Evolutionary conservation across 2,329 filamentous ascomycete genomes (phyloP), one percentile per base, ranked within the genome.

Genomic region (Tetracladium maxilliforme): DNA sequence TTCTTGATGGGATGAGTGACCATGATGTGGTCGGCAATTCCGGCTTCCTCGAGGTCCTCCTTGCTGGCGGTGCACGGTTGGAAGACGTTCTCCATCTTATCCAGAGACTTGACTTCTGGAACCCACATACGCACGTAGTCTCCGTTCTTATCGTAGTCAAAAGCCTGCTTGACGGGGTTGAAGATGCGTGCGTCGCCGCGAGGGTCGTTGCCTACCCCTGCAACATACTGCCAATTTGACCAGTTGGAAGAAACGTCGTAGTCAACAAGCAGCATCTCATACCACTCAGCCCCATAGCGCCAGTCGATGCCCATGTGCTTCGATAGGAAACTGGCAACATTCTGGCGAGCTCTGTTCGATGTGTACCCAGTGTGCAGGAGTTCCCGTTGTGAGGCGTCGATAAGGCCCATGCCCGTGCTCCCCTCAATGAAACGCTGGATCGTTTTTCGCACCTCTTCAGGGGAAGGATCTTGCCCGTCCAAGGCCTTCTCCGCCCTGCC

Each of bases 151-250:
- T 87, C 80, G 40, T 87, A 86, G 34, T 84, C 77, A 21, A 79
- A 67, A 0, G 71, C 75, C 44, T 87, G 80, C 45, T 86, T 86
- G 24, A 87, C 70, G 0, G 79, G 78, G 39, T 87, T 87, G 57
- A 86, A 86, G 10, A 79, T 66, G n/a, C 80, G 58, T 1, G 67
- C 66, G 35, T 77, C 67, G 6, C 72, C 70, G 13, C 78, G 56
- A 0, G 79, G 80, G 36, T 87, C 79, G 34, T 84, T 86, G 6
- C 81, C 80, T 0, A 87, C 77, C 0, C 80, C 80, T 0, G 79
- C 64, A 1, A 81, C 68, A 32, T 87, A 87, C 45, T 84, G 78
- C 80, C 79, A 86, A 39, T 83, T 84, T 7, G 71, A 71, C 78
- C 78, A 87, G 36, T 86, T 86, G 30, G 64, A 76, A 10, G 65